Percentiles rank a stretch among this genome's conserved stretches.
These are phyloP conservation scores for Leccinum pallidistipes DNA, from an alignment of 1,284 basidiomycete genomes.

Conservation along the genomic window DNA sequence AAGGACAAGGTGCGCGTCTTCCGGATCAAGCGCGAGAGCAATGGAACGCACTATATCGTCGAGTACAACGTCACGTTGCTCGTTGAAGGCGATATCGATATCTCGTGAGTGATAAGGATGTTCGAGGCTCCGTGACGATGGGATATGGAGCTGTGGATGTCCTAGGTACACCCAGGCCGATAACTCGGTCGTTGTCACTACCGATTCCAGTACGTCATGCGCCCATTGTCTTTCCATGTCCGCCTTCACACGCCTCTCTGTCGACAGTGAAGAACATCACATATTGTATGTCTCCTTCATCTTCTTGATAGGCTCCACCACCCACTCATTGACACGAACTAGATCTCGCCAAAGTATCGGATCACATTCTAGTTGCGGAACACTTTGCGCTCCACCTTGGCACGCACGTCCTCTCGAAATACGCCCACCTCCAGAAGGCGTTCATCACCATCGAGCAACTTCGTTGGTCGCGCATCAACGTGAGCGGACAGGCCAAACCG, in stretches of 20 bases:
- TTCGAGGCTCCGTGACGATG: not conserved
- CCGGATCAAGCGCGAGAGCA: slow-evolving; percentile 74
- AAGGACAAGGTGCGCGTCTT: slow-evolving; percentile 87
- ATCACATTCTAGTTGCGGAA: slow-evolving; percentile 81
- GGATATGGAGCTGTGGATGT: not conserved
- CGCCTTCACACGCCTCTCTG: not conserved
- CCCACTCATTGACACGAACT: not conserved
- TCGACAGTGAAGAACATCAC: slow-evolving; percentile 87
- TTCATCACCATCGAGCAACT: slow-evolving; percentile 80
- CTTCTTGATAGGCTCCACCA: not conserved
- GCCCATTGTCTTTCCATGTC: not conserved
- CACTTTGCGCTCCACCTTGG: slow-evolving; percentile 87
- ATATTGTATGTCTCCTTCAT: slow-evolving; percentile 59
- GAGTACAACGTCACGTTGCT: slow-evolving; percentile 81
- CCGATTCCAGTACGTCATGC: slow-evolving; percentile 73
- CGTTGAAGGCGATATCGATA: slow-evolving; percentile 78
- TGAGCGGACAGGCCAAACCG: slow-evolving; percentile 45
- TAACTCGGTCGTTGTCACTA: slow-evolving; percentile 83
- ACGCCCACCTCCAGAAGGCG: slow-evolving; percentile 76
- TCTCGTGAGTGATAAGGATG: slow-evolving; percentile 46
- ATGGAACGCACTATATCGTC: slow-evolving; percentile 64
- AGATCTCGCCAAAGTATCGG: slow-evolving; percentile 88
- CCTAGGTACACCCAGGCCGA: slow-evolving; percentile 79
- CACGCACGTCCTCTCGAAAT: slow-evolving; percentile 82
- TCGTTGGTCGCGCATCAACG: slow-evolving; percentile 82